These are phyloP conservation scores for Tuber aestivum DNA, from an alignment of 495 filamentous ascomycete genomes.

Conservation along the genomic window DNA sequence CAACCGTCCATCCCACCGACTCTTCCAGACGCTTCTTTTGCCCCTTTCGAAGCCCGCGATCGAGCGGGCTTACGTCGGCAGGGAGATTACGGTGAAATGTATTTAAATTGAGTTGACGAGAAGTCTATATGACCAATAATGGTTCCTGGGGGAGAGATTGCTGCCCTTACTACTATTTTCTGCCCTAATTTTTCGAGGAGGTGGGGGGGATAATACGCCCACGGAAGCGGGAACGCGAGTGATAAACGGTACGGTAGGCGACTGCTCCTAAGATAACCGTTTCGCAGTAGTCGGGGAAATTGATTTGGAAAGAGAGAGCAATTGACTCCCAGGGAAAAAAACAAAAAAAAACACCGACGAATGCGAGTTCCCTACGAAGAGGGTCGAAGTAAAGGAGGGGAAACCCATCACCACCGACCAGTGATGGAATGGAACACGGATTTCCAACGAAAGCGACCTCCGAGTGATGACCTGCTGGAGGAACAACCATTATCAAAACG, in stretches of 20 bases:
- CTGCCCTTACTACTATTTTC: background rate
- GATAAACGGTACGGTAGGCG: background rate
- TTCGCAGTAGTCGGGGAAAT: background rate
- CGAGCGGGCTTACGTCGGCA: background rate
- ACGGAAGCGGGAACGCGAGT: background rate
- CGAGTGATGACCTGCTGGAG: constrained; percentile 29
- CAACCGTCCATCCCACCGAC: background rate
- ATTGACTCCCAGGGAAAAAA: background rate
- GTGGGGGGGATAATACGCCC: background rate
- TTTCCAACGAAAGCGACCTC: constrained; percentile 30
- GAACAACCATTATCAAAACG: constrained; percentile 63
- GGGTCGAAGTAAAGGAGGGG: background rate
- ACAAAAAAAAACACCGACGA: background rate
- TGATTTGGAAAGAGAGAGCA: background rate
- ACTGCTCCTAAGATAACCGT: background rate
- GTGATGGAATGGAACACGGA: constrained; percentile 39
- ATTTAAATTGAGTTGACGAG: background rate
- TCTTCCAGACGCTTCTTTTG: constrained; percentile 1
- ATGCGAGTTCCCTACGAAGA: background rate
- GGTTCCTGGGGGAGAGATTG: background rate
- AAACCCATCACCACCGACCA: background rate
- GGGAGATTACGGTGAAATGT: background rate
- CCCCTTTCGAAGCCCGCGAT: background rate
- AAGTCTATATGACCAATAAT: background rate
- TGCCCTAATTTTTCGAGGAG: background rate